A percentile compares a stretch with the other conserved stretches of the same genome.
Conservation (phyloP, 164 flowering plant species). For the Paratinospora sagittata region DNA sequence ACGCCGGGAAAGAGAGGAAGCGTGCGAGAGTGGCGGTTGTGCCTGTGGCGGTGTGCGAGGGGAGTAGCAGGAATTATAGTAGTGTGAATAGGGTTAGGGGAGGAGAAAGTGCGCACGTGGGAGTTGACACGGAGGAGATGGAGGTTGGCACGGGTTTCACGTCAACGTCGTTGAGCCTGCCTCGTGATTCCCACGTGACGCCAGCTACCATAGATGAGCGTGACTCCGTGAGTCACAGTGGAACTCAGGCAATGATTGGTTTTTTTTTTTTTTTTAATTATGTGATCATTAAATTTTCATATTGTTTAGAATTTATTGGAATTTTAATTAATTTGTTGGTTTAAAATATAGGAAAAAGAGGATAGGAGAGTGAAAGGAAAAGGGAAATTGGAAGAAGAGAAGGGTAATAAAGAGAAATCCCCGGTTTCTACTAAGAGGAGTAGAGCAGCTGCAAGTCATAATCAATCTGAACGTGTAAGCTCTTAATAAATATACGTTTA, state of each 20-base stretch:
- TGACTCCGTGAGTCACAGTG: slow-evolving; percentile 58
- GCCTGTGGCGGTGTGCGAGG: neutral
- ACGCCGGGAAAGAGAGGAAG: neutral
- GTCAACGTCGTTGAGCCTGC: slow-evolving; percentile 43
- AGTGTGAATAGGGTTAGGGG: slow-evolving; percentile 39
- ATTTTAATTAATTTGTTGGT: neutral
- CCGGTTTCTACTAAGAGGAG: slow-evolving; percentile 41
- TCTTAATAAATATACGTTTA: neutral
- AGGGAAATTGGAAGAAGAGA: slow-evolving; percentile 29
- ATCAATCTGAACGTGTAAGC: slow-evolving; percentile 65
- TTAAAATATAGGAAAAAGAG: neutral
- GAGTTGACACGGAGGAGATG: slow-evolving; percentile 36
- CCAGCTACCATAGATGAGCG: slow-evolving; percentile 39
- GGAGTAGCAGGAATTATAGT: slow-evolving; percentile 24
- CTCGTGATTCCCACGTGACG: too few species aligned
- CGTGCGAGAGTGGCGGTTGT: slow-evolving; percentile 18
- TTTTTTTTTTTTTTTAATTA: neutral
- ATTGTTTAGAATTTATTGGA: neutral
- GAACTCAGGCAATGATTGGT: slow-evolving; percentile 34
- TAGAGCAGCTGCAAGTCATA: slow-evolving; percentile 60
- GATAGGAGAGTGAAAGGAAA: slow-evolving; percentile 25
- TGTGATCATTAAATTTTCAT: neutral
- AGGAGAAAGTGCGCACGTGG: slow-evolving; percentile 28
- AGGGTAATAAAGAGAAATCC: slow-evolving; percentile 36
- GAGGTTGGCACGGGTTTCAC: slow-evolving; percentile 19